These are phyloP conservation scores for Cladorrhinum sp. DNA, from an alignment of 2,329 filamentous ascomycete genomes.

Conservation along the genomic window DNA sequence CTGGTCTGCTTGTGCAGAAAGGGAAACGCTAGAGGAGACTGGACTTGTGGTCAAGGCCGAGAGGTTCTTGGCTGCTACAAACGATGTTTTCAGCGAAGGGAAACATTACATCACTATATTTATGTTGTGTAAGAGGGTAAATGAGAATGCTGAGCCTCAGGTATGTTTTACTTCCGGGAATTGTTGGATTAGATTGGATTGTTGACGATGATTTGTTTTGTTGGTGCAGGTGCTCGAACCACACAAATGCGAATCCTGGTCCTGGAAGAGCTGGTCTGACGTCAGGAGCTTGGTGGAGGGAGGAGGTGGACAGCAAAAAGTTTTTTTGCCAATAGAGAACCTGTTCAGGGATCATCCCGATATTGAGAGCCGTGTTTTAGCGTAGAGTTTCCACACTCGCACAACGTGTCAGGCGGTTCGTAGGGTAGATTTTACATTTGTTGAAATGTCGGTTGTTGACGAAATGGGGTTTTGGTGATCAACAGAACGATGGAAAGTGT, in stretches of 20 bases:
- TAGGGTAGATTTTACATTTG: too few relatives aligned
- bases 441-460: too few relatives aligned
- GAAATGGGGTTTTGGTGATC: not conserved
- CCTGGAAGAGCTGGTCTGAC: constrained; percentile 46
- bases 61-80: constrained; percentile 59
- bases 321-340: constrained; percentile 41
- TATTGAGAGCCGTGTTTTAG: constrained; percentile 17
- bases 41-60: constrained; percentile 53
- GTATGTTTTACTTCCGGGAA: constrained; percentile 40
- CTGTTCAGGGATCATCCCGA: constrained; percentile 30
- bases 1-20: constrained; percentile 58
- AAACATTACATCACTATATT: constrained; percentile 78
- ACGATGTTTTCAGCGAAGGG: constrained; percentile 60
- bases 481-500: too few relatives aligned
- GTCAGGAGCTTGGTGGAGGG: constrained; percentile 34
- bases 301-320: constrained; percentile 32
- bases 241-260: constrained; percentile 50
- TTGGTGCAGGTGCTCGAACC: constrained; percentile 42
- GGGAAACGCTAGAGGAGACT: constrained; percentile 71
- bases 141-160: constrained; percentile 48
- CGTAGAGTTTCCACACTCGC: not conserved
- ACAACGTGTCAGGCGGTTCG: not conserved
- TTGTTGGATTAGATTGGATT: not conserved
- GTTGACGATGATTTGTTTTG: not conserved
- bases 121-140: constrained; percentile 50